Conservation (phyloP, 2,329 filamentous ascomycete species). For the Alternaria triticina region DNA sequence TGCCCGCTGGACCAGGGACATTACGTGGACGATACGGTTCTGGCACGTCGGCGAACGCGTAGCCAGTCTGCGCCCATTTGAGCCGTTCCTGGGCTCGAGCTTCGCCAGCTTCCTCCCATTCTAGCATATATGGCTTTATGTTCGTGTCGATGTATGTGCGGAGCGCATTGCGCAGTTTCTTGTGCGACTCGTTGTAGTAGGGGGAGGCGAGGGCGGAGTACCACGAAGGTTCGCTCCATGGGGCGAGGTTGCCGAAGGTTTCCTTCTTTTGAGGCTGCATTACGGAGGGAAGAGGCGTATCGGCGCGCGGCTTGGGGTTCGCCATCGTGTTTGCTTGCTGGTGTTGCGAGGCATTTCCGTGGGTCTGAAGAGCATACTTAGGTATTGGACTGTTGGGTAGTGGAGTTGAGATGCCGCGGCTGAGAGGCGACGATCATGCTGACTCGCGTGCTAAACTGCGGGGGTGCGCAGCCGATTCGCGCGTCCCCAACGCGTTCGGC, state of each 20-base stretch:
- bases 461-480: constrained; percentile 7
- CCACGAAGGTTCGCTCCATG: constrained; percentile 58
- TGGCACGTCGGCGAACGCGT: constrained; percentile 54
- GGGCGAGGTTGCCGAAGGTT: constrained; percentile 45
- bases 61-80: constrained; percentile 51
- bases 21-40: constrained; percentile 51
- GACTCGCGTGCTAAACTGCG: constrained; percentile 8
- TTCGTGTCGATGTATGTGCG: constrained; percentile 66
- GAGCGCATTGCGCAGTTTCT: constrained; percentile 62
- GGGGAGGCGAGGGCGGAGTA: constrained; percentile 59
- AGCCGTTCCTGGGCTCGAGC: constrained; percentile 55
- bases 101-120: constrained; percentile 65
- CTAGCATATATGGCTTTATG: constrained; percentile 63
- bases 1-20: constrained; percentile 47
- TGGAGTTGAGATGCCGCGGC: constrained; percentile 21
- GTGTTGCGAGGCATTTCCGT: not conserved
- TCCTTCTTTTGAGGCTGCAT: constrained; percentile 34
- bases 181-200: constrained; percentile 70
- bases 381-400: not conserved
- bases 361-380: not conserved
- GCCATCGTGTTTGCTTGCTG: constrained; percentile 11
- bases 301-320: constrained; percentile 15
- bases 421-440: not conserved
- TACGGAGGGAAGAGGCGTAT: constrained; percentile 19
- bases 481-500: not conserved